phyloP scores from a whole-genome alignment of 768 basidiomycete species.

The Cyclocybe cylindracea region DNA sequence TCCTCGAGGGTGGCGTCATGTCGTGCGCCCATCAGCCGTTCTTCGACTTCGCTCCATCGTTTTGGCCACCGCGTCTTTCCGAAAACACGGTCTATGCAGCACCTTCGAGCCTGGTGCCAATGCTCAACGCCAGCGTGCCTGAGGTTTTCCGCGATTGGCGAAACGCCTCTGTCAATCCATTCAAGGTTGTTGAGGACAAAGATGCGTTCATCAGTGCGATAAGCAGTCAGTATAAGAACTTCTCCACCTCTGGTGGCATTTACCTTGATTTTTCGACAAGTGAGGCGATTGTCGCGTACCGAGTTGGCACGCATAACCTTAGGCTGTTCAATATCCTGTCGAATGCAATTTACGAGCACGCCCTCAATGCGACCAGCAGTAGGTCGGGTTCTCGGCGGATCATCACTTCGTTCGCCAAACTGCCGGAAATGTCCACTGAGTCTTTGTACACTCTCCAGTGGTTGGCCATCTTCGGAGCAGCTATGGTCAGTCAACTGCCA shows the following conservation, averaged over 20 bases:
- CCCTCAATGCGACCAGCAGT: slow-evolving; percentile 50
- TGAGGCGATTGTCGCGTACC: slow-evolving; percentile 9
- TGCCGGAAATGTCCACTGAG: slow-evolving; percentile 54
- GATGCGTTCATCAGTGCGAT: neutral
- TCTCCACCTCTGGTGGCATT: slow-evolving; percentile 9
- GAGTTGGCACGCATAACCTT: slow-evolving; percentile 34
- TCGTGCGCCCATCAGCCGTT: slow-evolving; percentile 62
- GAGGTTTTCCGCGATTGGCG: slow-evolving; percentile 1
- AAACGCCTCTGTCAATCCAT: slow-evolving; percentile 2
- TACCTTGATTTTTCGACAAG: slow-evolving; percentile 11
- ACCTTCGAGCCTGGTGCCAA: slow-evolving; percentile 3
- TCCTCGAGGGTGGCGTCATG: slow-evolving; percentile 49
- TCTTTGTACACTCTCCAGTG: slow-evolving; percentile 70
- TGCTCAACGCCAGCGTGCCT: slow-evolving; percentile 7
- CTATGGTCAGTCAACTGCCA: slow-evolving; percentile 51
- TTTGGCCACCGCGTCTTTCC: slow-evolving; percentile 12
- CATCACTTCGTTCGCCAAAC: slow-evolving; percentile 49
- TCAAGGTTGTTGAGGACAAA: slow-evolving; percentile 6
- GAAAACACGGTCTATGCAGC: neutral
- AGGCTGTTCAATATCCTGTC: slow-evolving; percentile 66
- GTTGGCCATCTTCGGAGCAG: slow-evolving; percentile 71
- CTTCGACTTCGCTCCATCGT: slow-evolving; percentile 38
- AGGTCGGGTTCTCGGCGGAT: slow-evolving; percentile 47
- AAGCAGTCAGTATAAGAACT: neutral
- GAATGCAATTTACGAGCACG: slow-evolving; percentile 65